Base-by-base conservation (phyloP, 2,329 filamentous ascomycete genomes). In the Paracoccidioides lutzii region DNA sequence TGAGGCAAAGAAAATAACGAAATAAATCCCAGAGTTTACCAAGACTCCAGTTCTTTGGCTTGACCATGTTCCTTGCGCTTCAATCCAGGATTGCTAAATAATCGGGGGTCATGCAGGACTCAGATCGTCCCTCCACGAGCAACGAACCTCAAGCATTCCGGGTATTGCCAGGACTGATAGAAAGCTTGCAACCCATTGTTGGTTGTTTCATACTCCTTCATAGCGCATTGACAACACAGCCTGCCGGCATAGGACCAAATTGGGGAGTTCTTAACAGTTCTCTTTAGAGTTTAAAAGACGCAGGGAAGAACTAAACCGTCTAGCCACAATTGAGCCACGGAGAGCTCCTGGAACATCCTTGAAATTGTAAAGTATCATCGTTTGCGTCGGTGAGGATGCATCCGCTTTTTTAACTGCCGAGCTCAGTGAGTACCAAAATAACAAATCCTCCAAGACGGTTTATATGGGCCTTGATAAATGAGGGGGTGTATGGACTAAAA, bases 331-430 rank as follows among this genome's bases (percentile, higher is more conserved):
- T 7, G 22, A 45, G 15, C 7, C 4, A 12, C 28, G 22, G 33
- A 7, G 30, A n/a, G 9, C 15, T 7, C 35, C 35, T 15, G 15
- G 32, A 22, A 15, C 33, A 7, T 15, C 35, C 32, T 15, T 37
- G 32, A 51, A 41, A 51, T 51, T 51, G 49, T 37, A 41, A 10
- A 51, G 49, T 51, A 28, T 51, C 49, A 51, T 51, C 49, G 46
- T 38, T 38, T n/a, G 49, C 15, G 15, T 35, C 22, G 4, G 30
- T 6, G n/a, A 35, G 10, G 30, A 30, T 14, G 5, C n/a, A 33
- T 4, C 45, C 6, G 45, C 8, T 48, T 14, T 32, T 22, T 48
- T 28, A 48, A 37, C 30, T 33, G 14, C 12, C 45, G 6, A n/a
- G 12, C 12, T 8, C 4, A 35, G 14, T 30, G 14, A 4, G 14